Percentiles rank a stretch among this genome's conserved stretches.
Conservation (phyloP, 2,329 filamentous ascomycete species). For the Nothopassalora personata region DNA sequence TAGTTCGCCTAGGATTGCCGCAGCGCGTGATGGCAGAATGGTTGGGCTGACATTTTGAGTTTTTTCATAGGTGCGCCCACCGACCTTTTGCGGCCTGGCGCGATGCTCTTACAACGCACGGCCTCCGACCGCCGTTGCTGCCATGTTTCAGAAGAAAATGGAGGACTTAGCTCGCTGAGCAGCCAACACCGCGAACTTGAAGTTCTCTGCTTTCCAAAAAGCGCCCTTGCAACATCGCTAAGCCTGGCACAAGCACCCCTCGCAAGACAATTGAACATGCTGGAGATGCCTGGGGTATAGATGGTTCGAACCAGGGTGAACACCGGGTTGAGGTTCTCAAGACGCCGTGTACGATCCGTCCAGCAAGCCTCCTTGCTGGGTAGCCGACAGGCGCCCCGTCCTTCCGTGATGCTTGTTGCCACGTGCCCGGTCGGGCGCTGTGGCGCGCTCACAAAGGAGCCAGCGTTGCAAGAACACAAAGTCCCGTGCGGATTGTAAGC, state of each 20-base stretch:
- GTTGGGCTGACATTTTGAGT: not conserved
- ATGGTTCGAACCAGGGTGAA: not conserved
- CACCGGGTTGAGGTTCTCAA: conserved; percentile 3
- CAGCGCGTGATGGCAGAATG: not conserved
- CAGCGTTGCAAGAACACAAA: not conserved
- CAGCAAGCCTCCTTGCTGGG: not conserved
- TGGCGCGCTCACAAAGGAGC: not conserved
- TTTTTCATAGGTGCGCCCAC: not conserved
- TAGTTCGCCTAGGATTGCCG: conserved; percentile 2
- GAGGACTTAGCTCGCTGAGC: too few relatives aligned
- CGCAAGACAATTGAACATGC: not conserved
- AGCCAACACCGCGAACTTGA: not conserved
- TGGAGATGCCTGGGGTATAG: not conserved
- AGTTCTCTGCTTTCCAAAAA: not conserved
- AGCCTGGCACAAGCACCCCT: not conserved
- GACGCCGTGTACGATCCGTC: not conserved
- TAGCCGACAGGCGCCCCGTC: not conserved
- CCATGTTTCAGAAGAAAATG: conserved; percentile 1
- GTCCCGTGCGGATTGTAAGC: not conserved
- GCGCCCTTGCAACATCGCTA: not conserved
- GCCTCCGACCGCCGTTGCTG: not conserved
- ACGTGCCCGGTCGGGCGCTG: not conserved
- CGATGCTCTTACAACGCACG: conserved; percentile 3
- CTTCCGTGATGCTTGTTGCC: conserved; percentile 1
- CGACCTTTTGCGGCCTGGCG: conserved; percentile 1